phyloP scores from a whole-genome alignment of 2,329 filamentous ascomycete genomes.

The Fusarium lyarnte region DNA sequence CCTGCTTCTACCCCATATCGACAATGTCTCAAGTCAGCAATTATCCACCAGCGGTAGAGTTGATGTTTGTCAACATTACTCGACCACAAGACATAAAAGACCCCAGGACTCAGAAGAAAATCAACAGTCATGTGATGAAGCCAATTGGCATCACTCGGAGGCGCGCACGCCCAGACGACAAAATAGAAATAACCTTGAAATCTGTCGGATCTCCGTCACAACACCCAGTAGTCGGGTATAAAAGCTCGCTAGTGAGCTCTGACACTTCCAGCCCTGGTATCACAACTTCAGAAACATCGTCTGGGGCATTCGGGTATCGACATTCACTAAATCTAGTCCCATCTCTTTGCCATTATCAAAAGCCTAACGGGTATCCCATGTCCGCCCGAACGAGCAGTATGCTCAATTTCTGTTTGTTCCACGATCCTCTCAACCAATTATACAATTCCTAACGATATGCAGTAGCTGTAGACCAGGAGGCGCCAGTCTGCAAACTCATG shows the following conservation, averaged over 20 bases:
- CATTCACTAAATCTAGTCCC: background rate
- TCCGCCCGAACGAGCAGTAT: background rate
- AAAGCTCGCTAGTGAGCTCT: accelerated
- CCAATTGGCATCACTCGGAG: background rate
- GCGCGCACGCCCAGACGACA: accelerated
- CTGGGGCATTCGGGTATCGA: accelerated
- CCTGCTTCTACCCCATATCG: accelerated
- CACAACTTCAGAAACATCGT: accelerated
- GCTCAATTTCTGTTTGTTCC: background rate
- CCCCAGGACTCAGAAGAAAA: background rate
- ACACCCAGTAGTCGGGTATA: accelerated
- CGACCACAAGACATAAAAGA: background rate
- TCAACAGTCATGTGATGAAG: background rate
- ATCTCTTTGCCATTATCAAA: accelerated
- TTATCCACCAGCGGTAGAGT: background rate
- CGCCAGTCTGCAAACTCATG: background rate
- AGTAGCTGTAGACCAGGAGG: background rate
- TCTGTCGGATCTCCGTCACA: accelerated
- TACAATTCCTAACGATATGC: accelerated
- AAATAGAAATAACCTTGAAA: accelerated
- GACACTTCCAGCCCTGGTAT: accelerated
- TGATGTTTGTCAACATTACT: background rate
- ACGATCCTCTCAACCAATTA: accelerated
- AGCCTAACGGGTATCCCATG: accelerated
- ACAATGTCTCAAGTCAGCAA: background rate